These are phyloP conservation scores for Raddia distichophylla DNA, from an alignment of 176 grass and related monocot species.

Conservation along the genomic window DNA sequence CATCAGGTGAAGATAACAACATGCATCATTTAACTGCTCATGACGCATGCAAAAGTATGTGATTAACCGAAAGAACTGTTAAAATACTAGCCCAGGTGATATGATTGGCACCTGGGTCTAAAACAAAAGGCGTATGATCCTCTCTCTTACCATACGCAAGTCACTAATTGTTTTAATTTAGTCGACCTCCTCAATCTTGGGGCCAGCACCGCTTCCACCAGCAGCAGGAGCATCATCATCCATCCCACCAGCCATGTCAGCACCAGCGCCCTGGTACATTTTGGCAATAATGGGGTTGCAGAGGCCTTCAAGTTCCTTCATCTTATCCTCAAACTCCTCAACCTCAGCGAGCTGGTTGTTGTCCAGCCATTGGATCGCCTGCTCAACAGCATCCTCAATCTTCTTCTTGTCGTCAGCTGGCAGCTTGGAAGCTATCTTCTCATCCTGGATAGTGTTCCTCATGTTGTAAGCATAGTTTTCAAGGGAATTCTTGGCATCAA, in stretches of 20 bases:
- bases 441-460: constrained; percentile 65
- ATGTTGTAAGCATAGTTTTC: constrained; percentile 67
- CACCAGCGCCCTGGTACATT: constrained; percentile 59
- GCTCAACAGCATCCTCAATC: constrained; percentile 42
- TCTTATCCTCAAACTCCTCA: constrained; percentile 57
- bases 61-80: background rate
- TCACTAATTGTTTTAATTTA: constrained; percentile 36
- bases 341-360: constrained; percentile 49
- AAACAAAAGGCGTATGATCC: constrained; percentile 25
- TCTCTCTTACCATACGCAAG: background rate
- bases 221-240: constrained; percentile 49
- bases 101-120: constrained; percentile 44
- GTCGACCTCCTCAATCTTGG: constrained; percentile 67
- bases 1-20: constrained; percentile 21
- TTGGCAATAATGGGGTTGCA: constrained; percentile 66
- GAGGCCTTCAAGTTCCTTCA: constrained; percentile 56
- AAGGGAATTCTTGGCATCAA: constrained; percentile 51
- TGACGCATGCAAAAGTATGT: background rate
- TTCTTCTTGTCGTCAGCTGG: constrained; percentile 41
- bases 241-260: constrained; percentile 50
- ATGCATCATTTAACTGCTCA: constrained; percentile 32
- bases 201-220: constrained; percentile 45
- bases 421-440: constrained; percentile 61
- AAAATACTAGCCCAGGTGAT: constrained; percentile 38
- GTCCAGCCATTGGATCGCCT: constrained; percentile 56